Conservation (phyloP, 2,329 filamentous ascomycete genomes). For the Pestalotiopsis sp. region DNA sequence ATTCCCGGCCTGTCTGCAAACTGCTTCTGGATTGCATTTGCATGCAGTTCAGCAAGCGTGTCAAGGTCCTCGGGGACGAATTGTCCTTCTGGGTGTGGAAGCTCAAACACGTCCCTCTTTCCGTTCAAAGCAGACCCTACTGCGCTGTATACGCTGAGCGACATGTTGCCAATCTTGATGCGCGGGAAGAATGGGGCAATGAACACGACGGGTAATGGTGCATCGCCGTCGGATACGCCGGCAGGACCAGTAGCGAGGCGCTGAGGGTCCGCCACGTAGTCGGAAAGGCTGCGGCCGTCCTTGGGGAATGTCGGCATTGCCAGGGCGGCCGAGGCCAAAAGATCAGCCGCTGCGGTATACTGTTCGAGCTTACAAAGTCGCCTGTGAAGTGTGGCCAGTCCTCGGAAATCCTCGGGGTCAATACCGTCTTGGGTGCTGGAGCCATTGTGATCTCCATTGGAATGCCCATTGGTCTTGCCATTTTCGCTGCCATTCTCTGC, state of each 20-base stretch:
- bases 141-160: constrained; percentile 8
- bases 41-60: constrained; percentile 9
- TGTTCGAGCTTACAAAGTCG: constrained; percentile 8
- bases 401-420: constrained; percentile 7
- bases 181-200: constrained; percentile 11
- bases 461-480: not conserved
- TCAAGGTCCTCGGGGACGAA: constrained; percentile 7
- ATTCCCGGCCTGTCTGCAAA: constrained; percentile 7
- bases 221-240: not conserved
- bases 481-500: not conserved
- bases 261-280: constrained; percentile 9
- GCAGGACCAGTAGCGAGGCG: constrained; percentile 8
- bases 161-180: constrained; percentile 6
- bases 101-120: constrained; percentile 10
- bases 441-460: not conserved
- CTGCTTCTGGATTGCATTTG: not conserved
- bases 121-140: constrained; percentile 6
- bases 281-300: not conserved
- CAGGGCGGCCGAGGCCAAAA: constrained; percentile 10
- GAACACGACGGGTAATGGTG: constrained; percentile 4
- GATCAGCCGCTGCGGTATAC: constrained; percentile 11
- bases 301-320: constrained; percentile 12
- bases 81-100: constrained; percentile 8
- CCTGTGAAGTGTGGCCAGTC: constrained; percentile 8
- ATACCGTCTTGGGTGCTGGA: not conserved